These are phyloP conservation scores for Dictyostelium citrinum DNA, from an alignment of 78 protist species.

Conservation along the genomic window DNA sequence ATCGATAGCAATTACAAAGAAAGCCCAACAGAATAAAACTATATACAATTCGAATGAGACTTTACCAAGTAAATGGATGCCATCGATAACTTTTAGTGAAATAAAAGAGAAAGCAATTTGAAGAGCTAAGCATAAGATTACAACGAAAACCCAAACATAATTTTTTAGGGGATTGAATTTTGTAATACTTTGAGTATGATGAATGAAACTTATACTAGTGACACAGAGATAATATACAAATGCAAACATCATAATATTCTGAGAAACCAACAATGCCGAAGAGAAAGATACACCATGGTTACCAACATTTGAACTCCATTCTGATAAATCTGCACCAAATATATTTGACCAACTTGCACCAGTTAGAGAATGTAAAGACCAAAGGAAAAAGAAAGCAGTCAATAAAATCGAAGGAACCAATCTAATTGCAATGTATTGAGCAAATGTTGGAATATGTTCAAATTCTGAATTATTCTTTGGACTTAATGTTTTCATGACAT, in stretches of 20 bases:
- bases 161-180: slow-evolving; percentile 44
- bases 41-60: slow-evolving; percentile 35
- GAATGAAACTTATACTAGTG: slow-evolving; percentile 64
- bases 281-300: neutral
- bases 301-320: neutral
- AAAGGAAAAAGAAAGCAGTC: slow-evolving; percentile 37
- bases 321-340: slow-evolving; percentile 57
- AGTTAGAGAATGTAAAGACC: slow-evolving; percentile 63
- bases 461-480: slow-evolving; percentile 66
- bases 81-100: slow-evolving; percentile 42
- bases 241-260: slow-evolving; percentile 76
- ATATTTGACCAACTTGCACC: slow-evolving; percentile 67
- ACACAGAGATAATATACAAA: slow-evolving; percentile 65
- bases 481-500: slow-evolving; percentile 49
- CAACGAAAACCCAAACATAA: slow-evolving; percentile 3
- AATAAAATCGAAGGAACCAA: slow-evolving; percentile 37
- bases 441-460: slow-evolving; percentile 73
- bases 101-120: slow-evolving; percentile 56
- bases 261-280: slow-evolving; percentile 44
- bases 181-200: slow-evolving; percentile 44
- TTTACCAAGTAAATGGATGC: slow-evolving; percentile 21
- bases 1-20: slow-evolving; percentile 35
- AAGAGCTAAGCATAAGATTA: neutral
- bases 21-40: slow-evolving; percentile 74
- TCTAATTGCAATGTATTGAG: slow-evolving; percentile 60